Percentiles rank a stretch among this genome's conserved stretches.
These are phyloP conservation scores for Ensete glaucum DNA, from an alignment of 176 grass and related monocot species.

Conservation along the genomic window DNA sequence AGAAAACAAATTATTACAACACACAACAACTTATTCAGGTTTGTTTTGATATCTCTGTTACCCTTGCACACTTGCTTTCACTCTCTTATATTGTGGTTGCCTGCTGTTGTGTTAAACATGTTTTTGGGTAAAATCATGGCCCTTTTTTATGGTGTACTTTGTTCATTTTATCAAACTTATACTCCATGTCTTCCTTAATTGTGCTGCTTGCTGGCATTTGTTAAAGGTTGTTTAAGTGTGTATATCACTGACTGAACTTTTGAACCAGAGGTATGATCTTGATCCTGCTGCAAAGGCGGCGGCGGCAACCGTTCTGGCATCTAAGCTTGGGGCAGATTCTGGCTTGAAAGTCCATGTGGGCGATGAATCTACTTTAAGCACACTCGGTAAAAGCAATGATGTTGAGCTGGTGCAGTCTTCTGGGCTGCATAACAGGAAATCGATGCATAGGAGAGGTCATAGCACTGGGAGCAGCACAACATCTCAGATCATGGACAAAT, in stretches of 20 bases:
- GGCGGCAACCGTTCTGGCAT: conserved; percentile 84
- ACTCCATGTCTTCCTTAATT: background rate
- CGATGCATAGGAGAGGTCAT: conserved; percentile 6
- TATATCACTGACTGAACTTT: conserved; percentile 20
- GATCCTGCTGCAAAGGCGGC: conserved; percentile 92
- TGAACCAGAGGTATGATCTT: conserved; percentile 75
- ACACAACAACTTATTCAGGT: conserved; percentile 27
- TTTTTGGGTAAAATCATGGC: no score
- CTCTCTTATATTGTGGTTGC: background rate
- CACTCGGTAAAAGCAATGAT: conserved; percentile 29
- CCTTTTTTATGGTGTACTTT: background rate
- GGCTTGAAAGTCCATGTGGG: conserved; percentile 68
- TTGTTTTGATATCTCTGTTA: background rate
- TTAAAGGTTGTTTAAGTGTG: background rate
- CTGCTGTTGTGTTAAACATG: background rate
- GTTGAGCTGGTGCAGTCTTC: conserved; percentile 24
- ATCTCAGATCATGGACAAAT: conserved; percentile 25
- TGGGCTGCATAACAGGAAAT: conserved; percentile 51
- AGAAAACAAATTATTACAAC: conserved; percentile 25
- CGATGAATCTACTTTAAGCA: conserved; percentile 33
- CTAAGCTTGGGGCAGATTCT: conserved; percentile 70
- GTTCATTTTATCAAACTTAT: background rate
- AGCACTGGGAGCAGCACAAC: conserved; percentile 1
- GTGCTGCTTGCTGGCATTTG: background rate
- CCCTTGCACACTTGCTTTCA: background rate